Evolutionary conservation across 139 green algal genomes (phyloP).

Genomic region (Raphidocelis subcapitata): DNA sequence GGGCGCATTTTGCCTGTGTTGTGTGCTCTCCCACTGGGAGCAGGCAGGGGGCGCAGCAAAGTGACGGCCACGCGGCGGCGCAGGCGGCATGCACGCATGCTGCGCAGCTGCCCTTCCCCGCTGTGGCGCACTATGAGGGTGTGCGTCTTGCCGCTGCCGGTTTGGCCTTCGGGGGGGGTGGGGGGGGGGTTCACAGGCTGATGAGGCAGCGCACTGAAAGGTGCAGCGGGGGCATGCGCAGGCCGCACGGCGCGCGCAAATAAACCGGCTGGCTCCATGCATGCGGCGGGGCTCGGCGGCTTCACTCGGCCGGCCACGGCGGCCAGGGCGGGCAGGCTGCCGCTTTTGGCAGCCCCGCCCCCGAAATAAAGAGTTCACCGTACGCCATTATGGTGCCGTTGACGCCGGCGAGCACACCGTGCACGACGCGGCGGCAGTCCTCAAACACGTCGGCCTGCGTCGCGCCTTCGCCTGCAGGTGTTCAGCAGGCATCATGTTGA

Average conservation of each 20-base stretch:
- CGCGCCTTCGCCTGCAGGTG: slow-evolving; percentile 30
- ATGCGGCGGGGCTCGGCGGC: neutral
- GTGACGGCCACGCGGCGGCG: no score
- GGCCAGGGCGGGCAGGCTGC: no score
- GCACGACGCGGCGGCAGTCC: slow-evolving; percentile 46
- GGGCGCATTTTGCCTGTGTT: no score
- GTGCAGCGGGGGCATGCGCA: slow-evolving; percentile 51
- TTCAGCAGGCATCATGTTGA: no score
- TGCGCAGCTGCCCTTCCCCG: no score
- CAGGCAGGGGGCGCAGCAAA: no score
- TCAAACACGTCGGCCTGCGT: slow-evolving; percentile 55
- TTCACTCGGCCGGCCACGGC: neutral
- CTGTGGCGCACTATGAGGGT: slow-evolving; percentile 49
- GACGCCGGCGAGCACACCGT: slow-evolving; percentile 47
- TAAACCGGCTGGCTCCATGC: neutral
- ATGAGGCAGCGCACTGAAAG: no score
- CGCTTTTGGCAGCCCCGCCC: neutral
- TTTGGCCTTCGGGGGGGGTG: no score
- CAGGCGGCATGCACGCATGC: no score
- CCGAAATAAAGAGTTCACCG: slow-evolving; percentile 5
- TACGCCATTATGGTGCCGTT: slow-evolving; percentile 60
- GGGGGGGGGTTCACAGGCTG: no score
- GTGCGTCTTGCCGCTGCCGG: slow-evolving; percentile 79
- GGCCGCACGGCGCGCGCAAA: neutral
- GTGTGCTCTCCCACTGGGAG: no score